Conservation (phyloP, 495 filamentous ascomycete genomes). For the Penicillium soppii region DNA sequence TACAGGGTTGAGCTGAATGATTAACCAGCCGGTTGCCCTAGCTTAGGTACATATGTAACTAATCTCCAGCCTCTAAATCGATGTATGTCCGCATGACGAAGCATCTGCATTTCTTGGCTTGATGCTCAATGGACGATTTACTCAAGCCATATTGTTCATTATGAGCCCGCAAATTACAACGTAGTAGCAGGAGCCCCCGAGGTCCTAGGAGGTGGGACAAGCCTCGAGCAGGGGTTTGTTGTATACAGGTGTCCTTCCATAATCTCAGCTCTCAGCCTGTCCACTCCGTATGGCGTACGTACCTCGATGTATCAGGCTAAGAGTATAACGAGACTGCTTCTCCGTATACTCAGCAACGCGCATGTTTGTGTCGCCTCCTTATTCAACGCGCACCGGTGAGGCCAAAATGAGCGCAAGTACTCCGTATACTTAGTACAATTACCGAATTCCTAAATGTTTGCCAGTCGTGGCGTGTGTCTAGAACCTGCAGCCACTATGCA, state of each 20-base stretch:
- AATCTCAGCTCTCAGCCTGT: too few relatives aligned
- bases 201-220: constrained; percentile 1
- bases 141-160: too few relatives aligned
- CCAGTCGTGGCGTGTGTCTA: constrained; percentile 5
- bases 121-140: not conserved
- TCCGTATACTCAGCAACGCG: too few relatives aligned
- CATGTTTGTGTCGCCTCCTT: not conserved
- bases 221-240: not conserved
- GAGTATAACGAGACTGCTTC: too few relatives aligned
- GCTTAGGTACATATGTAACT: too few relatives aligned
- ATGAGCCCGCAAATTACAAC: constrained; percentile 1
- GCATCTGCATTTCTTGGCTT: not conserved
- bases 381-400: constrained; percentile 1
- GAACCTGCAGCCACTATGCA: constrained; percentile 10
- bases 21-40: not conserved
- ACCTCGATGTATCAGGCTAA: too few relatives aligned
- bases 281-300: not conserved
- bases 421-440: too few relatives aligned
- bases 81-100: too few relatives aligned
- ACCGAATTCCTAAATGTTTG: constrained; percentile 4
- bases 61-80: too few relatives aligned
- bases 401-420: not conserved
- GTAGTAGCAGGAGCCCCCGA: not conserved
- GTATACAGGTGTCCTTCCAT: not conserved
- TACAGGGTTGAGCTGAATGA: not conserved